Base-by-base conservation (phyloP, 1,284 basidiomycete genomes). In the Erythrobasidium hasegawianum region DNA sequence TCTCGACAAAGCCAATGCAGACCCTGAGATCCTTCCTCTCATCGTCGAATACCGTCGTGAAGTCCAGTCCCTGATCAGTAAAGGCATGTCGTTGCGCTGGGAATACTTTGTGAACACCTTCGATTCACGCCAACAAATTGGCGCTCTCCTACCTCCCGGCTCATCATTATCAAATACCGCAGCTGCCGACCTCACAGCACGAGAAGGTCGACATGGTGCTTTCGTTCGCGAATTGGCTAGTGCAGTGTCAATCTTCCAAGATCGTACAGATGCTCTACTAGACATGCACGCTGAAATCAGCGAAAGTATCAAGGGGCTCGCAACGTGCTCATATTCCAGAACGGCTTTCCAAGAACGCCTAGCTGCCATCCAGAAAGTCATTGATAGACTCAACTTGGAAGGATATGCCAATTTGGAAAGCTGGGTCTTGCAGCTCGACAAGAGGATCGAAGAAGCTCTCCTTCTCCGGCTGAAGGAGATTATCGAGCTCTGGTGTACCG, bases 351-450 rank as follows among this genome's bases (percentile, higher is more conserved):
- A 86, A 0, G 84, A 86, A 40, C 81, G 90, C 7, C 80, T 99
- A 39, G 81, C 82, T 39, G 87, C 86, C 74, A 83, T 98, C 38
- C 96, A 99, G 77, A 85, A 87, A 71, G 90, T 88, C 14, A 91
- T 97, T 70, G 96, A 98, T 78, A 85, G 87, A 57, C 83, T 98
- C 71, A 97, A 97, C 75, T 79, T 98, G 70, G 93, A 97, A 75
- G 94, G 95, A 10, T 98, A 95, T 75, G 90, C 93, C 7, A 99
- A 98, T 74, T 83, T 98, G n/a, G 93, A 97, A 68, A 85, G 90
- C 58, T 98, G 94, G 94, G 91, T 97, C 0, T 84, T 86, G 0
- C 86, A 89, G 61, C 83, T 98, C 10, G 94, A 97, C 76, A 83
- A 85, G 71, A 85, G 86, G 68, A 93, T 97, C 74, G 92, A 97